Percentiles rank a stretch among this genome's conserved stretches.
Evolutionary conservation across 2,329 filamentous ascomycete species (phyloP).

Genomic region (Aspergillus hortae): DNA sequence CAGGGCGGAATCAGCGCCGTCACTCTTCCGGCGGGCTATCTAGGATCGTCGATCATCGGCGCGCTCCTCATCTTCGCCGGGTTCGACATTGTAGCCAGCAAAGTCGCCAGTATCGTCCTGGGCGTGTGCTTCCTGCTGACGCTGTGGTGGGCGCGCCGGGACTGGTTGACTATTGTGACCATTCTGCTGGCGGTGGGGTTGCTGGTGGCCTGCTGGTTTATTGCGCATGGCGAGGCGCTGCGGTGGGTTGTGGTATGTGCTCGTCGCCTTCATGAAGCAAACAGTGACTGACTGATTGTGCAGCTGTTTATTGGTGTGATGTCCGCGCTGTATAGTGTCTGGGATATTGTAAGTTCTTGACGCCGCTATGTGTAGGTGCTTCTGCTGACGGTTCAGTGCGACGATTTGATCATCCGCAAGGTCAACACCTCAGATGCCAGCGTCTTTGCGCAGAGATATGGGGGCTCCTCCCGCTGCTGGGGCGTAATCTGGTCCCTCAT

Average conservation of each 20-base stretch:
- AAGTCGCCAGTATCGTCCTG: constrained; percentile 70
- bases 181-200: constrained; percentile 67
- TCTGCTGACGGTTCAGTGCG: constrained; percentile 50
- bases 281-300: not conserved
- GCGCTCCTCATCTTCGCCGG: constrained; percentile 75
- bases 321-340: constrained; percentile 75
- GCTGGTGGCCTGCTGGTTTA: constrained; percentile 74
- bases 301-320: constrained; percentile 77
- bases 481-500: constrained; percentile 74
- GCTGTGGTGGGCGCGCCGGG: constrained; percentile 74
- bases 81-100: constrained; percentile 77
- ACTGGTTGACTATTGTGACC: constrained; percentile 73
- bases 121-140: constrained; percentile 74
- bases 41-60: constrained; percentile 73
- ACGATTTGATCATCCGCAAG: constrained; percentile 75
- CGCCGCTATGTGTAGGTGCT: not conserved
- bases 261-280: not conserved
- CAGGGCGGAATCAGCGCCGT: constrained; percentile 66
- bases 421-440: constrained; percentile 77
- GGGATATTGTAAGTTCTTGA: constrained; percentile 63
- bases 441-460: constrained; percentile 73
- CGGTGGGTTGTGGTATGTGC: constrained; percentile 63
- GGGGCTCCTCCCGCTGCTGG: constrained; percentile 77
- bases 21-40: constrained; percentile 72
- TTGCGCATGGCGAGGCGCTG: constrained; percentile 69